phyloP scores from a whole-genome alignment of 805 yeast species.

The Schizosaccharomyces cryophilus region DNA sequence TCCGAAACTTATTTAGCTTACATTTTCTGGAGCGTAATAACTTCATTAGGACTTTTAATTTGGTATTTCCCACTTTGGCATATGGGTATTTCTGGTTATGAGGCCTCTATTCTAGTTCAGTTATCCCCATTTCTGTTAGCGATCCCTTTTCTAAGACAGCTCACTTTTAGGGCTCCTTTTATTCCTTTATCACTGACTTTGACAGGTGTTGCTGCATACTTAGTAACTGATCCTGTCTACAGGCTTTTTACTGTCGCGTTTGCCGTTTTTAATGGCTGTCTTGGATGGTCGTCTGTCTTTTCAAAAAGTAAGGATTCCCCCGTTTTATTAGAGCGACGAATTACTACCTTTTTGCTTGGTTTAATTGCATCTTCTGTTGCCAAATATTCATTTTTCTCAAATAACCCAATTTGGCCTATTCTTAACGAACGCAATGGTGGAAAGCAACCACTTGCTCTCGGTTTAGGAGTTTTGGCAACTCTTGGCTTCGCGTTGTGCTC shows the following conservation, averaged over 20 bases:
- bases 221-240: conserved; percentile 39
- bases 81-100: conserved; percentile 93
- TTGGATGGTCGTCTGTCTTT: conserved; percentile 35
- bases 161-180: conserved; percentile 24
- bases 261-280: conserved; percentile 39
- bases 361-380: conserved; percentile 46
- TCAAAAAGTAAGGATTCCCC: conserved; percentile 10
- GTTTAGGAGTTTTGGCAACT: conserved; percentile 32
- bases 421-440: conserved; percentile 76
- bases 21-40: conserved; percentile 62
- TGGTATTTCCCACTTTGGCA: conserved; percentile 96
- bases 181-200: conserved; percentile 29
- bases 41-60: conserved; percentile 61
- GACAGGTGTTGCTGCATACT: conserved; percentile 54
- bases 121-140: conserved; percentile 33
- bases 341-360: conserved; percentile 43
- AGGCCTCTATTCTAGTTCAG: conserved; percentile 36
- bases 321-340: conserved; percentile 13
- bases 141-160: conserved; percentile 20
- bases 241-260: conserved; percentile 41
- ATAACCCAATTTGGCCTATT: conserved; percentile 92
- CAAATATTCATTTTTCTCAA: conserved; percentile 54
- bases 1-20: conserved; percentile 18
- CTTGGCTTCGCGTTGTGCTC: conserved; percentile 24
- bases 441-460: conserved; percentile 40